Percentiles rank a stretch among this genome's conserved stretches.
Evolutionary conservation across 2,329 filamentous ascomycete species (phyloP).

Genomic region (Penicillium sp.): DNA sequence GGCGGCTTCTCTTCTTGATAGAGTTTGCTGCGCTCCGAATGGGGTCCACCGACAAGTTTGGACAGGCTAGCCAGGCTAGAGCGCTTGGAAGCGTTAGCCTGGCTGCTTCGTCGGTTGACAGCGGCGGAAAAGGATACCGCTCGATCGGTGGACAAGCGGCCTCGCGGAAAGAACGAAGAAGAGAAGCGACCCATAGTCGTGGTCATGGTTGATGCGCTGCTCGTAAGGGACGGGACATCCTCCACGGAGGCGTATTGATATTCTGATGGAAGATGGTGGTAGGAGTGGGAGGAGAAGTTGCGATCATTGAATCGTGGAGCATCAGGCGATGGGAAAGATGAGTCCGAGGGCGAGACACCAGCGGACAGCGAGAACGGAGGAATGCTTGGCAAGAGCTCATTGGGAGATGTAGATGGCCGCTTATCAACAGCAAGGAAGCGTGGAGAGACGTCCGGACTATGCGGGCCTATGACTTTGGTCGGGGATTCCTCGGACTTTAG

Average conservation of each 20-base stretch:
- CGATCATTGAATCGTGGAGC: slow-evolving; percentile 46
- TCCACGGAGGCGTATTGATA: slow-evolving; percentile 47
- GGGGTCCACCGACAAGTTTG: slow-evolving; percentile 47
- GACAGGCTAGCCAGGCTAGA: slow-evolving; percentile 53
- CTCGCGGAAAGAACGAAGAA: slow-evolving; percentile 43
- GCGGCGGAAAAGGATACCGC: slow-evolving; percentile 48
- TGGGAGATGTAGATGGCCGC: slow-evolving; percentile 45
- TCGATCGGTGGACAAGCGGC: slow-evolving; percentile 46
- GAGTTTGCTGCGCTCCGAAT: slow-evolving; percentile 49
- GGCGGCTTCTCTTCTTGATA: slow-evolving; percentile 48
- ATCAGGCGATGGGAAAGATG: slow-evolving; percentile 50
- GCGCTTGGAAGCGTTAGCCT: slow-evolving; percentile 45
- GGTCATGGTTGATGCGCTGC: slow-evolving; percentile 51
- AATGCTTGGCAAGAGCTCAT: slow-evolving; percentile 41
- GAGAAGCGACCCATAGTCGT: slow-evolving; percentile 48
- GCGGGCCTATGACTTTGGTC: slow-evolving; percentile 23
- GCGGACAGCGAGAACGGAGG: slow-evolving; percentile 44
- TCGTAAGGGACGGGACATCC: slow-evolving; percentile 53
- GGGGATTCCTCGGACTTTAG: slow-evolving; percentile 33
- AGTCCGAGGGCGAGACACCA: slow-evolving; percentile 40
- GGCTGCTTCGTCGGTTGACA: slow-evolving; percentile 41
- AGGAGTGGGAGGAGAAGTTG: slow-evolving; percentile 38
- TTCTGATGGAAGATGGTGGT: slow-evolving; percentile 40
- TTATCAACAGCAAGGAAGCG: slow-evolving; percentile 40
- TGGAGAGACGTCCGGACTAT: slow-evolving; percentile 41